Evolutionary conservation across 139 green algal species (phyloP).

Genomic region (Desmodesmus armatus): DNA sequence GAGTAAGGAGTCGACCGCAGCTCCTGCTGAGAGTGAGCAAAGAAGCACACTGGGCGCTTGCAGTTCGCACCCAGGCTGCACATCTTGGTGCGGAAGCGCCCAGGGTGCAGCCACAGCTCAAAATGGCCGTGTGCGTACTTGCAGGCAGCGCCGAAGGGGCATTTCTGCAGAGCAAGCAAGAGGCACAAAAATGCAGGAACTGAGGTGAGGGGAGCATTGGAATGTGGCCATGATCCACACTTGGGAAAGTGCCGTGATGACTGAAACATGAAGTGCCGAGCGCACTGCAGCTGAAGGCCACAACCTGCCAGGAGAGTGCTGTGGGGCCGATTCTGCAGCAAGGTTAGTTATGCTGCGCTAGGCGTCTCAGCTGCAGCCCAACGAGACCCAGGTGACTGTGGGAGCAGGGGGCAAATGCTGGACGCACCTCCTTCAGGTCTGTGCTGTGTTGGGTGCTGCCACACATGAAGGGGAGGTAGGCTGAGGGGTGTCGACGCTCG

Average conservation of each 20-base stretch:
- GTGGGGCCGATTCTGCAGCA: not conserved
- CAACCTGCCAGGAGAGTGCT: not conserved
- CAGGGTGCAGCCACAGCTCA: constrained; percentile 94
- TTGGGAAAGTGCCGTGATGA: too few relatives aligned
- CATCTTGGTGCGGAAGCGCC: constrained; percentile 80
- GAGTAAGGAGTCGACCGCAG: constrained; percentile 32
- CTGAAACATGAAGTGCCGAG: constrained; percentile 1
- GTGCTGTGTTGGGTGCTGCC: constrained; percentile 42
- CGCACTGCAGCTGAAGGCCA: too few relatives aligned
- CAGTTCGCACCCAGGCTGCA: constrained; percentile 80
- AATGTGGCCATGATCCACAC: not conserved
- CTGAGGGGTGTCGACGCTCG: constrained; percentile 52
- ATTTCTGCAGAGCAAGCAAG: constrained; percentile 32
- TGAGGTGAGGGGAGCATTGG: not conserved
- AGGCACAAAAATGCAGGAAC: not conserved
- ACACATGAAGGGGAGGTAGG: constrained; percentile 68
- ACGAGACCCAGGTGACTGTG: too few relatives aligned
- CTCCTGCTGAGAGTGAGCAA: constrained; percentile 37
- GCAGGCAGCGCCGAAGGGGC: constrained; percentile 78
- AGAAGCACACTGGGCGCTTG: constrained; percentile 42
- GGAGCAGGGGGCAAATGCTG: too few relatives aligned
- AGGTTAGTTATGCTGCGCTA: constrained; percentile 15
- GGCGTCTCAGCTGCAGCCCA: too few relatives aligned
- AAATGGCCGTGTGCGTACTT: constrained; percentile 92
- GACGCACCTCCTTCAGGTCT: constrained; percentile 36